Percentiles rank a stretch among this genome's conserved stretches.
Evolutionary conservation across 2,329 filamentous ascomycete genomes (phyloP).

Genomic region (Intubia oerlemansii): DNA sequence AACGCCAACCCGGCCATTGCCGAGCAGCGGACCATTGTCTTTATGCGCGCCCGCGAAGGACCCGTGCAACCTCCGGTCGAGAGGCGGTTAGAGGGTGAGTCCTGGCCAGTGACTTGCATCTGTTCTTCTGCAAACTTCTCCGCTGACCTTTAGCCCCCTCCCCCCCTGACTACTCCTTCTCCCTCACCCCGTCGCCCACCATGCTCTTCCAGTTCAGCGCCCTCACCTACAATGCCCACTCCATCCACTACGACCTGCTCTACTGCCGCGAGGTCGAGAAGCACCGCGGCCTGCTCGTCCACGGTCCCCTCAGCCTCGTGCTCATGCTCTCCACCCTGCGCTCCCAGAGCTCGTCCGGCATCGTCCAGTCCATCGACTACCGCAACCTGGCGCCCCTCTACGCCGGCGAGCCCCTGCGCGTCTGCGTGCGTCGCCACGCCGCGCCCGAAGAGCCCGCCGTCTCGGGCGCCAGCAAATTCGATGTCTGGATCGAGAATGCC

Average conservation of each 20-base stretch:
- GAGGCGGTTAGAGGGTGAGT: too few species aligned
- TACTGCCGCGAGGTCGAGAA: conserved; percentile 55
- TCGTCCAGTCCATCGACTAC: conserved; percentile 35
- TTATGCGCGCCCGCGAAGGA: conserved; percentile 22
- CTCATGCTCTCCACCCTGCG: conserved; percentile 51
- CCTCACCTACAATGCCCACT: conserved; percentile 79
- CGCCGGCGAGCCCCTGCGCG: conserved; percentile 43
- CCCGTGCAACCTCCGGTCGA: too few species aligned
- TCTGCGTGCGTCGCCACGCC: conserved; percentile 49
- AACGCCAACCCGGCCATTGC: conserved; percentile 14
- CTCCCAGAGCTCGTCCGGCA: conserved; percentile 18
- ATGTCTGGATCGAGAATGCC: conserved; percentile 43
- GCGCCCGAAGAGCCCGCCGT: too few species aligned
- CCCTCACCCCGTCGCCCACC: conserved; percentile 41
- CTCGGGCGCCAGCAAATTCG: too few species aligned
- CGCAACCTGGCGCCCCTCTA: conserved; percentile 67
- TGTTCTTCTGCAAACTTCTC: too few species aligned
- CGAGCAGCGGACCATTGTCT: conserved; percentile 30
- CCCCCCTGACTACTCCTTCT: conserved; percentile 21
- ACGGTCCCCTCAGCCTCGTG: conserved; percentile 64
- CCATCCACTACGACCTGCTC: conserved; percentile 61
- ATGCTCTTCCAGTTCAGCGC: conserved; percentile 83
- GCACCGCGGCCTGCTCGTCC: conserved; percentile 56
- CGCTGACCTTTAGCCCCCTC: too few species aligned
- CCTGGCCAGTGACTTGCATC: too few species aligned